Evolutionary conservation across 75 land plant genomes (phyloP), one percentile per base, ranked within the genome.

Genomic region (Azolla pinnata): DNA sequence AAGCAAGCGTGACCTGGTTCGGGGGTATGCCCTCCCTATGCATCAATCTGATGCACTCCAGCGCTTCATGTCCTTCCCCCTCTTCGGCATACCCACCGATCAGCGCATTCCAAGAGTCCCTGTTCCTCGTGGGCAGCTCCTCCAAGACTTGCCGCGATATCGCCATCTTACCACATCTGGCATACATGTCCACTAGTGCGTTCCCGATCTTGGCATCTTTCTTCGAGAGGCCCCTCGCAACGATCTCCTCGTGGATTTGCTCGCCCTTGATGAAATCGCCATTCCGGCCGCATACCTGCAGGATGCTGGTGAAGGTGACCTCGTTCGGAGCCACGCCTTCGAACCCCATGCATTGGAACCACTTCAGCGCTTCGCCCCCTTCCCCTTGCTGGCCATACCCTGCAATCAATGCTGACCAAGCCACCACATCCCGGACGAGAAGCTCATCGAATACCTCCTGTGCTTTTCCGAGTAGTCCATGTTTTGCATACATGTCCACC

Each of bases 11-110:
- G n/a, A n/a, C n/a, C n/a, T n/a, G n/a, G n/a, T n/a, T n/a, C n/a
- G n/a, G n/a, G n/a, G n/a, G n/a, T n/a, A n/a, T n/a, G n/a, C n/a
- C n/a, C n/a, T n/a, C n/a, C n/a, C n/a, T n/a, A n/a, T n/a, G n/a
- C n/a, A n/a, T n/a, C n/a, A n/a, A n/a, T n/a, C n/a, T n/a, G n/a
- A n/a, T n/a, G n/a, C n/a, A n/a, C n/a, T 70, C 40, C 31, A 85
- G 53, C 20, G 88, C 74, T 73, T 81, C 84, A 60, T 75, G 75
- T 68, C 24, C 74, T 26, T 72, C 46, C 9, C 79, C 79, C 72
- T 80, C 76, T 49, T 84, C 81, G 25, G 81, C 65, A 67, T 74
- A 81, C 33, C 78, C 87, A 29, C 83, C 78, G 45, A 84, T 72
- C 71, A 84, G 59, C 17, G 68, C 63, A 65, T 82, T 85, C 85